Evolutionary conservation across 805 yeast species (phyloP).

Genomic region (Kodamaea lidongshanica): DNA sequence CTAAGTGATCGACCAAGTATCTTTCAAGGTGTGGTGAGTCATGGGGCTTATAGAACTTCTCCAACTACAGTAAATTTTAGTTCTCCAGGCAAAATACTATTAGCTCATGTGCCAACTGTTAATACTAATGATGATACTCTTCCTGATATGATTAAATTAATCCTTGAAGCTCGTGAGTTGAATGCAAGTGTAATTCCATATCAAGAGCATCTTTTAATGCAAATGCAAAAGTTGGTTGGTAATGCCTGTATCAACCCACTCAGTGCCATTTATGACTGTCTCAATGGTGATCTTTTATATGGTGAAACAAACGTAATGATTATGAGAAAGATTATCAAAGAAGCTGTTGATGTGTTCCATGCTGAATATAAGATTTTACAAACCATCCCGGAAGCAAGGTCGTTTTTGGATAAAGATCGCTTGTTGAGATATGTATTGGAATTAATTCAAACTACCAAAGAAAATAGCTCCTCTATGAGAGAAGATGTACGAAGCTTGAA

Average conservation of each 20-base stretch:
- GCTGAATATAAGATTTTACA: constrained; percentile 21
- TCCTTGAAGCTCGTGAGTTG: constrained; percentile 19
- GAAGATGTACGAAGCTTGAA: constrained; percentile 53
- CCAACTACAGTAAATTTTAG: constrained; percentile 46
- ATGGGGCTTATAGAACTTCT: constrained; percentile 61
- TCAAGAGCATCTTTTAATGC: constrained; percentile 46
- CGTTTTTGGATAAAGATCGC: constrained; percentile 27
- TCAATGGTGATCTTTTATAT: constrained; percentile 65
- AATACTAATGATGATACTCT: constrained; percentile 1
- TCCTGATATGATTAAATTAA: constrained; percentile 17
- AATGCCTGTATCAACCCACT: constrained; percentile 82
- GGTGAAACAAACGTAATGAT: constrained; percentile 29
- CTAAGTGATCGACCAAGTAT: constrained; percentile 45
- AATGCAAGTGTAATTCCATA: constrained; percentile 29
- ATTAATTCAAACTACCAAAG: constrained; percentile 34
- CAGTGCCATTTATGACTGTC: constrained; percentile 70
- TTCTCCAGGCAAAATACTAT: constrained; percentile 59
- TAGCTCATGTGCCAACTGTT: constrained; percentile 48
- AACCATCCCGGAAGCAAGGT: constrained; percentile 24
- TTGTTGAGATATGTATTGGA: constrained; percentile 29
- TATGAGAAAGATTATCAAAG: constrained; percentile 39
- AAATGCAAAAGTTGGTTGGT: constrained; percentile 68
- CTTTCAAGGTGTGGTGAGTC: constrained; percentile 73
- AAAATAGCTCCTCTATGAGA: constrained; percentile 67
- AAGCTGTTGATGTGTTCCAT: constrained; percentile 38